Base-by-base conservation (phyloP, 768 basidiomycete species). In the Podaxis pistillaris region DNA sequence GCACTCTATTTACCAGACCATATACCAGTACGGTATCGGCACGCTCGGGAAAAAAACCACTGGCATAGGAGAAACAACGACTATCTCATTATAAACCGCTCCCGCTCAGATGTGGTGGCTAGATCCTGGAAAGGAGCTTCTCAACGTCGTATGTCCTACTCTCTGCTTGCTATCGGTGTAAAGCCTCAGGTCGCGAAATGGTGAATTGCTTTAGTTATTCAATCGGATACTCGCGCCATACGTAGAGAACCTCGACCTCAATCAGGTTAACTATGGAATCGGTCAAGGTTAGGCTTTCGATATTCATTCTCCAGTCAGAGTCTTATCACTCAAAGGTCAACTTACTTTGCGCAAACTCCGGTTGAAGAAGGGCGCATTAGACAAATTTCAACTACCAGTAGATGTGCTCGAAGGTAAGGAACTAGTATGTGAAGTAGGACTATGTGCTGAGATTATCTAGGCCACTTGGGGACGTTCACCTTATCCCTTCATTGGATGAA, bases 181-280 rank as follows among this genome's bases (percentile, higher is more conserved):
- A 33, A 33, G 7, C 15, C 5, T 54, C n/a, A 36, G 46, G 40
- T 37, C 5, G 56, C 54, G 22, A 47, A 53, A n/a, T 5, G 57
- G 12, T 52, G 33, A 37, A 33, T 44, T 19, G 30, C n/a, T 30
- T 28, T 68, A 81, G 91, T 73, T 94, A 68, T 91, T 97, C 78
- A 96, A 96, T 73, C 86, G 91, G 66, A 91, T 95, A 65, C 86
- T 97, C 55, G 92, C 93, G 28, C 95, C 94, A 0, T 98, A 98
- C 83, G 90, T 98, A 66, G 94, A 95, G 79, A 96, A 98, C 71
- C 78, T 99, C 73, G 95, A 98, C 74, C 85, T 94, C 72, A 90
- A 93, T 72, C 93, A 96, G 74, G 90, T 98, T 54, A 95, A 95
- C 71, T 90, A 96, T 80, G 94, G 93, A 15, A 91, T 96, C 66